Evolutionary conservation across 2,329 filamentous ascomycete genomes (phyloP), one percentile per base, ranked within the genome.

Genomic region (Neospermospora avenae): DNA sequence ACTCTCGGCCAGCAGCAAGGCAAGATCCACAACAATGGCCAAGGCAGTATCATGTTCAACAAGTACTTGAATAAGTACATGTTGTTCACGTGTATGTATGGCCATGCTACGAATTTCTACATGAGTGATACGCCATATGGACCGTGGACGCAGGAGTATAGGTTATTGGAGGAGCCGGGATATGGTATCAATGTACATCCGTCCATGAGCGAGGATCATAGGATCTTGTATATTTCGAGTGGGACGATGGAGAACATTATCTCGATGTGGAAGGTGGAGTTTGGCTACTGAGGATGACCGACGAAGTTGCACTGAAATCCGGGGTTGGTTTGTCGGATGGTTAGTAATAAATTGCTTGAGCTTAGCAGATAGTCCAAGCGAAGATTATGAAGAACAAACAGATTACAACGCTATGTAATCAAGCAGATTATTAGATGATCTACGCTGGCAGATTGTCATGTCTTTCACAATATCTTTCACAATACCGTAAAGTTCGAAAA

Each of bases 241-340:
- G 54, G 54, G 42, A 57, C 55, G 42, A 51, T 51, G 48, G 28
- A 48, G 44, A 57, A 57, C 24, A 35, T 57, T n/a, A 57, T 57
- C 10, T 48, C 55, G 31, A 57, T 48, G 44, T 57, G 42, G 55
- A 57, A 57, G 34, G 42, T 57, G 16, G 42, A 57, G 44, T 45
- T 57, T 10, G 44, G 44, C 5, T 57, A 49, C 28, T 48, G 48
- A 51, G 28, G 28, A 31, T 31, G 28, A 5, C 11, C 28, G 28
- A 31, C 11, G 28, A 31, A 31, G 28, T 31, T 31, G 28, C 5
- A 31, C 5, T 31, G 1, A 10, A 31, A 31, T 1, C 11, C 11
- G 5, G 28, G 11, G 28, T 31, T 31, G 5, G 28, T 10, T 31
- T 3, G 28, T 31, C 28, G 28, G 28, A 10, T 31, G 28, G 11